Base-by-base conservation (phyloP, 1,139 yeast species). In the Zygosaccharomyces sapae region DNA sequence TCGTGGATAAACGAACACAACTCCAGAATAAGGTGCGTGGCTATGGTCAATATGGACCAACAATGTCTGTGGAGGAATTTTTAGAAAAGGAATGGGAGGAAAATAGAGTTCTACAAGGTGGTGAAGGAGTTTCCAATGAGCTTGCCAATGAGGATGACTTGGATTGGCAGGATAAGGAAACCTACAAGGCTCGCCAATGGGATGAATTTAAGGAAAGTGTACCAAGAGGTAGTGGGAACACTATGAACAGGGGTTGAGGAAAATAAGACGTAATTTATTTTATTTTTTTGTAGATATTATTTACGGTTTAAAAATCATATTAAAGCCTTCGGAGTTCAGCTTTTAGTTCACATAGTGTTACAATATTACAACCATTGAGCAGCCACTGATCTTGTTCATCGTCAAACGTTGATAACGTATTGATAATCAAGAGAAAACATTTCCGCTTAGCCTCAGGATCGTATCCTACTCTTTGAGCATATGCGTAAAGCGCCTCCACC, bases 61-160 rank as follows among this genome's bases (percentile, higher is more conserved):
- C 97, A 0, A 88, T 94, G 95, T 74, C 96, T 0, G 92, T 94
- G 0, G 98, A 92, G 55, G 97, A 92, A 58, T 84, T 86, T 54
- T 72, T 92, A 45, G 95, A 89, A 46, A 81, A 86, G 58, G 98
- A 92, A 63, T 72, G 86, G 56, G 81, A 82, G 12, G 81, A 86
- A 58, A 97, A 97, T 2, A 89, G 90, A 47, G 83, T 85, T 77
- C 72, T 77, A 44, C 78, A 80, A 48, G 77, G 78, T 18, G 76
- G 75, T 20, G 80, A 77, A 44, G 66, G 65, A 2, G 55, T 64
- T 10, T 73, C 47, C 9, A 77, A 75, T 38, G 80, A 77, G 41
- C 75, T 71, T 25, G 74, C 72, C 22, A 79, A 75, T 50, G 55
- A 68, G 27, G 80, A 79, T 50, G 80, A 75, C 45, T 83, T 79